Base-by-base conservation (phyloP, 192 early-diverging fungal species). In the Coemansia erecta region DNA sequence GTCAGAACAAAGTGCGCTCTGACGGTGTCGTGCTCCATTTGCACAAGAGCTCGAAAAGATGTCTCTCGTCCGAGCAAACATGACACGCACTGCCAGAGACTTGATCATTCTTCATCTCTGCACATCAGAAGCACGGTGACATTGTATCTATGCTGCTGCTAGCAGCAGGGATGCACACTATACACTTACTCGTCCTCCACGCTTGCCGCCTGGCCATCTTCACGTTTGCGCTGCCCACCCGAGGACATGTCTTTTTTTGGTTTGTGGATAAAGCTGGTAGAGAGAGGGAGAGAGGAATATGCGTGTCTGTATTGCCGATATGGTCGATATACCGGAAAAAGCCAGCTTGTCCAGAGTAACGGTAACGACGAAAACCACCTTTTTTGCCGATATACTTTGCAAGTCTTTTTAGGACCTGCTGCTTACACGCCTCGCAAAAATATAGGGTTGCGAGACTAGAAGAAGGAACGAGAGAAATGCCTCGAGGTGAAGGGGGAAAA, bases 131-230 rank as follows among this genome's bases (percentile, higher is more conserved):
- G 23, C 37, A 33, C 28, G 11, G 44, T 4, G 8, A 23, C 31
- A 31, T 31, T 31, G 28, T 31, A 31, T 31, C 28, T 24, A 11
- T 59, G 22, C 41, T 19, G 7, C 17, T 46, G 21, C 7, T 8
- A 46, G 17, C 44, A 3, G 21, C 44, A 50, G 51, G 13, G 31
- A 35, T 45, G 55, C 55, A 56, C 55, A 58, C 55, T 56, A 52
- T 58, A 53, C 63, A 72, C 70, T 62, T 72, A 72, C 70, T 72
- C 70, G 50, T 72, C 70, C 47, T 66, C 70, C 13, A 54, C 56
- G 39, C 33, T 28, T 28, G 58, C 11, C 17, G 64, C 13, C 39
- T 66, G 63, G 21, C 31, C 53, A 19, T 66, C 63, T 8, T 72
- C 70, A 35, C 56, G 59, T 22, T 63, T 72, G 47, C 42, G 64